Percentiles rank a stretch among this genome's conserved stretches.
Evolutionary conservation across 768 basidiomycete species (phyloP).

Genomic region (Coprinellus aureogranulatus): DNA sequence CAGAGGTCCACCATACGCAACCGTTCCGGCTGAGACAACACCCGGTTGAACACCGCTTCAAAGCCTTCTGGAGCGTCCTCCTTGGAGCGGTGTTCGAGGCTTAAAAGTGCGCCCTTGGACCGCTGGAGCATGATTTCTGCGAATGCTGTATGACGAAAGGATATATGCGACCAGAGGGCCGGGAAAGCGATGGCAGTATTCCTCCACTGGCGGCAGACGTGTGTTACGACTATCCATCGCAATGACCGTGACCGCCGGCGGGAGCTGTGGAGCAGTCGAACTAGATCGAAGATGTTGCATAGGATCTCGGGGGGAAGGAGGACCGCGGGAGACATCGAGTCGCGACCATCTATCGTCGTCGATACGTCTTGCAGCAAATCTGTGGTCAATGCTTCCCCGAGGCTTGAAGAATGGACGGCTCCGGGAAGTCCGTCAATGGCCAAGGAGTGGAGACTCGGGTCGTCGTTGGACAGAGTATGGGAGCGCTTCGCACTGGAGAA

Average conservation of each 20-base stretch:
- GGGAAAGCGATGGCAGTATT: background rate
- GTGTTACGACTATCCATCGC: background rate
- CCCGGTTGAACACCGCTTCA: no score
- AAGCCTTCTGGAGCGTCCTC: no score
- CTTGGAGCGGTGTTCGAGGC: no score
- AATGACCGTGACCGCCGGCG: background rate
- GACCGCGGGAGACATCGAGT: background rate
- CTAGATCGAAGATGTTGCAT: background rate
- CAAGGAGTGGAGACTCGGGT: no score
- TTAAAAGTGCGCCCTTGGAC: background rate
- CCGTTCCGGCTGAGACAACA: no score
- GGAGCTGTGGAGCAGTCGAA: background rate
- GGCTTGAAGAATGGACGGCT: no score
- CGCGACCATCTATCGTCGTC: background rate
- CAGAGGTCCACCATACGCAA: no score
- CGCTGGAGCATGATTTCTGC: background rate
- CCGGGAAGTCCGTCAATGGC: no score
- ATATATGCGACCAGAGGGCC: background rate
- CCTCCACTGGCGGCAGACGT: slow-evolving; percentile 2
- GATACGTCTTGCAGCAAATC: no score
- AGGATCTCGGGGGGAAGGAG: slow-evolving; percentile 1
- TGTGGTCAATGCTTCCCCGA: no score
- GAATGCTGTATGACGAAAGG: background rate
- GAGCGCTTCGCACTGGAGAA: no score
- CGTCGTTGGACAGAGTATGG: no score